Evolutionary conservation across 1,284 basidiomycete species (phyloP), one percentile per base, ranked within the genome.

Genomic region (Sporisorium reilianum): DNA sequence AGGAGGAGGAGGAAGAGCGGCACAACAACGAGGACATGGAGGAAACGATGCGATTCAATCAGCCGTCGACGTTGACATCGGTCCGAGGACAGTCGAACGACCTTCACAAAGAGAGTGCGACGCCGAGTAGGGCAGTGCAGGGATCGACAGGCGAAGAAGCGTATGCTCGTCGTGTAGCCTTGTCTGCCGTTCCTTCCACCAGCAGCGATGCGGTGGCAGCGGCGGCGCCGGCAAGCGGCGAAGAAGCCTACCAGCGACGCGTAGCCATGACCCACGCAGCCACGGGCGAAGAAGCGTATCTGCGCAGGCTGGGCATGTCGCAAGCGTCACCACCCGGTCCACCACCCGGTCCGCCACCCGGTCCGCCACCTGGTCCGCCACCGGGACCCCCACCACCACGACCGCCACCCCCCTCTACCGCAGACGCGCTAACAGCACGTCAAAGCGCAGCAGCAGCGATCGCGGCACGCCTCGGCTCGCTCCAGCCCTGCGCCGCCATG

Each of bases 361-460:
- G 55, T 5, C 61, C 60, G n/a, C n/a, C n/a, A n/a, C 56, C 59
- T 16, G 42, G 57, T 14, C 62, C 62, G 14, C 58, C 66, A 7
- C 58, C 66, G 1, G 48, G 54, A 16, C 52, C 51, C 22, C 57
- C 70, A 11, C 60, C 66, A 8, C 45, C 36, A 3, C 23, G 28
- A 22, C 25, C 25, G 0, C 28, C 49, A 22, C 18, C 57, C 22
- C 0, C 53, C 2, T 0, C 34, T 20, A 12, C 59, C 18, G 14
- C 42, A 23, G 70, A 75, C 36, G 28, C 55, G 18, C 36, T 74
- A 7, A 48, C 63, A 41, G 38, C 77, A 2, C 55, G 66, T 8
- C 64, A 69, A 38, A 57, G 34, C 7, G 78, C 72, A 23, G 79
- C 79, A 36, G 77, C 69, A 2, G 77, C 77, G 50, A 80, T 80